Conservation (phyloP, 192 early-diverging fungal genomes). For the Backusella morwellensis region DNA sequence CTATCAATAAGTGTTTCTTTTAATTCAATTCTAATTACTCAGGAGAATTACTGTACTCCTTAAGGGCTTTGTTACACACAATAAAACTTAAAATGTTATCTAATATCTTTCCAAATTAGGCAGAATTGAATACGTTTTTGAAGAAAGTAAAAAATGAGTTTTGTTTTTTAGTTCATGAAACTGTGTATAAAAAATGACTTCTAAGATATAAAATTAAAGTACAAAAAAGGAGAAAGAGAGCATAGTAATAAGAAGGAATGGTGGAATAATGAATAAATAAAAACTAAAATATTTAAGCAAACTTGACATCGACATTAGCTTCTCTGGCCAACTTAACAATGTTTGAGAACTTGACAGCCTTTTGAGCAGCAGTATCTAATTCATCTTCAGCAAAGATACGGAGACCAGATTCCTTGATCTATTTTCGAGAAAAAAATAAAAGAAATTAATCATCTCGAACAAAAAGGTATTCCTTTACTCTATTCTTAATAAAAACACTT, state of each 20-base stretch:
- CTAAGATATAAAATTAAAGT: constrained; percentile 2
- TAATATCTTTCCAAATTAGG: not conserved
- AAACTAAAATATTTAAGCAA: constrained; percentile 37
- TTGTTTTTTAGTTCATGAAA: constrained; percentile 2
- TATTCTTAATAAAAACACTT: not conserved
- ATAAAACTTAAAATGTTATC: not conserved
- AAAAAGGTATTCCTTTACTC: not conserved
- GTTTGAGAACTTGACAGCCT: constrained; percentile 79
- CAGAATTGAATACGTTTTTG: not conserved
- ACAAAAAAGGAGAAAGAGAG: not conserved
- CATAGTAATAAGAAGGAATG: constrained; percentile 4
- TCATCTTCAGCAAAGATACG: constrained; percentile 93
- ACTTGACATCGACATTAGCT: constrained; percentile 71
- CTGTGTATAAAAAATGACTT: not conserved
- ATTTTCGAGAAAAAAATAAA: not conserved
- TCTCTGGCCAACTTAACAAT: constrained; percentile 77
- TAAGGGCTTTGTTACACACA: not conserved
- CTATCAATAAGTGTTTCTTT: not conserved
- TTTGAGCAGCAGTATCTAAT: constrained; percentile 91
- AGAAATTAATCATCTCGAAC: not conserved
- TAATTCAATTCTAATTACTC: not conserved
- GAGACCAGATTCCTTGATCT: constrained; percentile 85
- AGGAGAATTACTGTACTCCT: not conserved
- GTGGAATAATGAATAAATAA: constrained; percentile 7
- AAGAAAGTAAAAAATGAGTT: not conserved